These are phyloP conservation scores for Russula foetens DNA, from an alignment of 768 basidiomycete genomes.

Conservation along the genomic window DNA sequence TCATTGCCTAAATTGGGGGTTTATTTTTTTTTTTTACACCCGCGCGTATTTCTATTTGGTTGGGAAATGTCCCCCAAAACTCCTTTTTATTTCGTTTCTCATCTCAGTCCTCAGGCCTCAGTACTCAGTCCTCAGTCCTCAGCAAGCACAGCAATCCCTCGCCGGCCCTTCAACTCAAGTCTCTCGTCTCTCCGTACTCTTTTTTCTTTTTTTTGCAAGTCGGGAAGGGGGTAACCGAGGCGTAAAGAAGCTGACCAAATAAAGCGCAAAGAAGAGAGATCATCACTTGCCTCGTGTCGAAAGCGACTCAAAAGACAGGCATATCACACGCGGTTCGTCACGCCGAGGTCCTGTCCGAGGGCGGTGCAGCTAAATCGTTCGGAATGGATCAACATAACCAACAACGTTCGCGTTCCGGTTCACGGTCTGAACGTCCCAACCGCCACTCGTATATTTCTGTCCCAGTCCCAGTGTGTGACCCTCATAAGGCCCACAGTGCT, in stretches of 20 bases:
- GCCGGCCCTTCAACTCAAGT: too few relatives aligned
- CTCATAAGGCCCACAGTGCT: slow-evolving; percentile 11
- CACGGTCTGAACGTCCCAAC: slow-evolving; percentile 13
- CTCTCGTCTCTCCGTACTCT: neutral
- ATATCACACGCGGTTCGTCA: slow-evolving; percentile 10
- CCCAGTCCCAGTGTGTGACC: neutral
- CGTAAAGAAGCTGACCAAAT: slow-evolving; percentile 8
- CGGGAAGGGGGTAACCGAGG: neutral
- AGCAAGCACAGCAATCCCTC: too few relatives aligned
- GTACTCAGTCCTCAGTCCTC: too few relatives aligned
- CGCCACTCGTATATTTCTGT: neutral
- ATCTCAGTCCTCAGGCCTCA: too few relatives aligned
- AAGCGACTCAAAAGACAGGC: slow-evolving; percentile 10
- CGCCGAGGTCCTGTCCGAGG: slow-evolving; percentile 9
- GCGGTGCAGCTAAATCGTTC: slow-evolving; percentile 9
- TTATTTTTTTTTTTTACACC: too few relatives aligned
- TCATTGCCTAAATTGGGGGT: slow-evolving; percentile 7
- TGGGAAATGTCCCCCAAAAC: neutral
- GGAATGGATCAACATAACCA: slow-evolving; percentile 14
- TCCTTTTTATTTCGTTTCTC: neutral
- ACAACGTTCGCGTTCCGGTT: slow-evolving; percentile 11
- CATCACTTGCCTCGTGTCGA: slow-evolving; percentile 13
- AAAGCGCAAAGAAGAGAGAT: neutral
- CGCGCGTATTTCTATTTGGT: neutral
- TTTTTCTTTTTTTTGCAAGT: neutral